Evolutionary conservation across 2,329 filamentous ascomycete species (phyloP), one percentile per base, ranked within the genome.

Genomic region (Capronia coronata): DNA sequence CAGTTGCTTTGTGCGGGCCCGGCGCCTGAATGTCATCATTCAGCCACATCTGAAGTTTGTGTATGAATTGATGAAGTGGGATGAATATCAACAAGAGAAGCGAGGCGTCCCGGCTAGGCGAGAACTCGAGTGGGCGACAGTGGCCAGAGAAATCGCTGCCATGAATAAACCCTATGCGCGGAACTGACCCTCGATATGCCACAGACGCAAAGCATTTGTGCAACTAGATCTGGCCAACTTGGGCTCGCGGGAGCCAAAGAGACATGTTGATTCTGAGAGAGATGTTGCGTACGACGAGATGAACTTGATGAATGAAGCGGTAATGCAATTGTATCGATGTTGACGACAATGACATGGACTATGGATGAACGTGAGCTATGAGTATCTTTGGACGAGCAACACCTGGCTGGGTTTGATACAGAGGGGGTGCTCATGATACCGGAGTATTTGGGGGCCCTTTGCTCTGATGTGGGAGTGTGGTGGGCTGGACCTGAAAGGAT

Each of bases 21-120:
- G 93, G 46, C 78, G 93, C 53, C 75, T 98, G 41, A 98, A 98
- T 64, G 93, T 98, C 45, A 98, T 98, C 57, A 97, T 98, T 57
- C 93, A 98, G 67, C 93, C 93, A 10, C 91, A 98, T 71, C 76
- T 98, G 48, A 80, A 88, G 51, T 98, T 98, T 69, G 86, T 86
- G 59, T 95, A 97, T 64, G 93, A 98, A 70, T 77, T 98, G 23
- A 75, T 98, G 43, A 94, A 94, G 67, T 97, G 91, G 88, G 93
- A 98, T 68, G 91, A 96, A 67, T 68, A 77, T 25, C 79, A 90
- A 54, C 58, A 59, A 43, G 53, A 51, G 25, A 49, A 52, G 44
- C 34, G 59, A 30, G 53, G 50, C 1, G 48, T 53, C 30, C 73
- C 67, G 1, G 59, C 84, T 50, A 82, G 80, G 61, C 77, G 91